Evolutionary conservation across 2,329 filamentous ascomycete genomes (phyloP), one percentile per base, ranked within the genome.

Genomic region (Diaporthe eres): DNA sequence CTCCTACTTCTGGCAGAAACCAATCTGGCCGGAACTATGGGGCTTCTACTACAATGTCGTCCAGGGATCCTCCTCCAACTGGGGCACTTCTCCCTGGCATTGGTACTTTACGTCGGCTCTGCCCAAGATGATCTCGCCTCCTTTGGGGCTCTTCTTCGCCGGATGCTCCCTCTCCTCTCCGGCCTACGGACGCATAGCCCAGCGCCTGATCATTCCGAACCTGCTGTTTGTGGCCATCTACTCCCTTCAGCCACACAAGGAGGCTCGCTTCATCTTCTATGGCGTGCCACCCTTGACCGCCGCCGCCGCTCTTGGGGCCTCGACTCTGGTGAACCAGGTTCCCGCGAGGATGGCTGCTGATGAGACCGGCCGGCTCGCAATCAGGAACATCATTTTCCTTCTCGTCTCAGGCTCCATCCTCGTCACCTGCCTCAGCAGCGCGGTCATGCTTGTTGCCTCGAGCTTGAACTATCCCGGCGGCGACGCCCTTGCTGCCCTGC

Each of bases 221-320:
- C 78, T 97, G 2, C 83, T 90, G 42, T 99, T 96, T 83, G 88
- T 97, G 28, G 89, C 89, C 6, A 84, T 97, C 58, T 98, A 98
- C 87, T 98, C 95, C 78, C 80, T 95, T 70, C 94, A 98, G 77
- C 96, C 96, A 0, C 97, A 99, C 86, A 99, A 99, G 83, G 97
- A 99, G 85, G 94, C 95, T 83, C 94, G 97, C 25, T 99, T 99
- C 87, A 93, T 99, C 79, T 92, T 98, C 80, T 98, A 98, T 85
- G 89, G 92, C 71, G 88, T 98, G 34, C 97, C 97, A 0, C 89
- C 93, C 0, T 86, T 98, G 42, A 98, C 96, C 0, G 93, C 93
- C 15, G 90, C 93, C 3, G 93, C 95, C 0, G 92, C 95, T 4
- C 88, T 95, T 6, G 93, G 92, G 28, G 94, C 95, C 19, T 90